These are phyloP conservation scores for Dryas integrifolia DNA, from an alignment of 331 rosid genomes.

Conservation along the genomic window DNA sequence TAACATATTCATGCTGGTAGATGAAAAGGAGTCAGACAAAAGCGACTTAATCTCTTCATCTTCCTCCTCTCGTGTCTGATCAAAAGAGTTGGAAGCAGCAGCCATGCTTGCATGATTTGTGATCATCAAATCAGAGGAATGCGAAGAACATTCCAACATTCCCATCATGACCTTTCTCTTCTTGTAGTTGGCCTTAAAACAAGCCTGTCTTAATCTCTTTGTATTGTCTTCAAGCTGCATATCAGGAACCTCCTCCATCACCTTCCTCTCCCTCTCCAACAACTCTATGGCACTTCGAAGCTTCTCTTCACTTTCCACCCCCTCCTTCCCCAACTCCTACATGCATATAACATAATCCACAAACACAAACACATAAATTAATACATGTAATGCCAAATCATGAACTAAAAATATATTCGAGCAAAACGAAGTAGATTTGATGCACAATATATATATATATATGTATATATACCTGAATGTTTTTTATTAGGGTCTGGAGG, in stretches of 20 bases:
- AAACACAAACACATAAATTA: background rate
- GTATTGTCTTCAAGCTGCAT: slow-evolving; percentile 49
- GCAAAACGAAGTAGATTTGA: background rate
- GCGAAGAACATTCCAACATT: background rate
- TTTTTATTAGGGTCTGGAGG: slow-evolving; percentile 62
- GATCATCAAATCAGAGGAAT: background rate
- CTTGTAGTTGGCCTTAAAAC: slow-evolving; percentile 83
- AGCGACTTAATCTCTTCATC: slow-evolving; percentile 32
- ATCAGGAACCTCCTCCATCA: slow-evolving; percentile 70
- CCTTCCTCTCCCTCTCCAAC: slow-evolving; percentile 63
- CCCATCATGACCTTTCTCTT: slow-evolving; percentile 52
- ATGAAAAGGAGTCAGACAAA: slow-evolving; percentile 30
- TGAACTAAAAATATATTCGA: no score
- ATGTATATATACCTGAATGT: slow-evolving; percentile 44
- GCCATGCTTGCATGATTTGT: background rate
- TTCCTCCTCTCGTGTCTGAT: background rate
- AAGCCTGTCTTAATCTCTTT: slow-evolving; percentile 73
- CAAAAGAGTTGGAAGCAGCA: no score
- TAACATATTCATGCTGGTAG: background rate
- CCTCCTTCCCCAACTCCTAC: slow-evolving; percentile 48
- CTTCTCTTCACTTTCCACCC: slow-evolving; percentile 39
- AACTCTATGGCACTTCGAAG: slow-evolving; percentile 41
- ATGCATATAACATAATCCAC: background rate
- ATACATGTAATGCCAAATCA: background rate
- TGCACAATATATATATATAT: no score